Evolutionary conservation across 176 grass and related monocot genomes (phyloP).

Genomic region (Musa acuminata): DNA sequence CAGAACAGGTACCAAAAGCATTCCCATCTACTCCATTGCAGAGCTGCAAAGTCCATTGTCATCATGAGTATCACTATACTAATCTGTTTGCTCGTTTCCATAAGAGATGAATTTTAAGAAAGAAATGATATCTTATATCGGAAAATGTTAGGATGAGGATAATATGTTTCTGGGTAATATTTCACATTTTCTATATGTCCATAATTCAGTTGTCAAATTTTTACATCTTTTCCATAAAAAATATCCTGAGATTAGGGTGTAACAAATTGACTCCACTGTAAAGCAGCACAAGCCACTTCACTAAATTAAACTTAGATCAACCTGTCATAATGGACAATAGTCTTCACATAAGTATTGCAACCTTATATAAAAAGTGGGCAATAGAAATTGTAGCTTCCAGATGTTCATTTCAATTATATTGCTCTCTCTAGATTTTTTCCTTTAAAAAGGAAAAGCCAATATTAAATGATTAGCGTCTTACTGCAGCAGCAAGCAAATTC

Average conservation of each 20-base stretch:
- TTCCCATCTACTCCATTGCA: conserved; percentile 23
- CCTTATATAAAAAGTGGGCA: no score
- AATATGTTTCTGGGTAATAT: neutral
- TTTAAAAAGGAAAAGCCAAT: neutral
- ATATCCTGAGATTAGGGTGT: no score
- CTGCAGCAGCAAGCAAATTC: neutral
- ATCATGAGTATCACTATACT: neutral
- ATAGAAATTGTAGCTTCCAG: no score
- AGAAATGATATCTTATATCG: no score
- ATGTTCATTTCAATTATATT: no score
- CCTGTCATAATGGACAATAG: neutral
- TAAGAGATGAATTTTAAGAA: neutral
- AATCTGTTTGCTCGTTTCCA: no score
- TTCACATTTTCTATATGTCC: no score
- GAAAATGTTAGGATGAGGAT: neutral
- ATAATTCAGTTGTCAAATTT: no score
- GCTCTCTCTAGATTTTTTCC: no score
- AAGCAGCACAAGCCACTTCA: neutral
- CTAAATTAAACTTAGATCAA: neutral
- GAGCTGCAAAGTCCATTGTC: neutral
- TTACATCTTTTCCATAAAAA: no score
- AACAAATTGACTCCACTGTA: no score
- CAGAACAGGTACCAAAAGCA: conserved; percentile 11
- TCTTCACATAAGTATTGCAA: neutral
- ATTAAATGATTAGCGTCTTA: neutral